A percentile compares a stretch with the other conserved stretches of the same genome.
Conservation (phyloP, 2,329 filamentous ascomycete species). For the Aspergillus pseudoviridinutans region DNA sequence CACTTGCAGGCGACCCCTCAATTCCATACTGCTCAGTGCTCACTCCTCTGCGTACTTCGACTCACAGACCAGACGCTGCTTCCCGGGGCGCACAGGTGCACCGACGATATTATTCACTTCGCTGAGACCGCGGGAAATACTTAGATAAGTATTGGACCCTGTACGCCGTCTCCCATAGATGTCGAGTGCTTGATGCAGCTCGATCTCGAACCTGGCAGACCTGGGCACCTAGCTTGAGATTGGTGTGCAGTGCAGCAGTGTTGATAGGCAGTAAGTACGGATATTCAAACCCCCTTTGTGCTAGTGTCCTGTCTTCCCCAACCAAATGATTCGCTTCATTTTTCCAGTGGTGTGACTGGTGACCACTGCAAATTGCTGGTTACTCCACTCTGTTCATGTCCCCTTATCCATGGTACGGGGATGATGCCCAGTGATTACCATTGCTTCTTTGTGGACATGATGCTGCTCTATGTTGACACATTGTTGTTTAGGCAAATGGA, state of each 20-base stretch:
- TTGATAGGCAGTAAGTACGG: background rate
- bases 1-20: constrained; percentile 19
- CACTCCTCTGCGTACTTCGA: background rate
- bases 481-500: background rate
- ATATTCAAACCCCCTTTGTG: constrained; percentile 8
- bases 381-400: constrained; percentile 9
- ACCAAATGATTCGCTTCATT: background rate
- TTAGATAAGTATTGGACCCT: background rate
- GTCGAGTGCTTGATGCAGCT: background rate
- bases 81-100: background rate
- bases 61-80: background rate
- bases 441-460: background rate
- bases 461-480: background rate
- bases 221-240: background rate
- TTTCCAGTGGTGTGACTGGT: background rate
- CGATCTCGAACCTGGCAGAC: background rate
- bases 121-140: background rate
- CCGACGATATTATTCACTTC: background rate
- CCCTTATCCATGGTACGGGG: constrained; percentile 11
- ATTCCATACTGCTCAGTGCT: constrained; percentile 1
- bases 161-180: background rate
- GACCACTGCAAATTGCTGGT: background rate
- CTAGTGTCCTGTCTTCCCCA: background rate
- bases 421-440: constrained; percentile 6
- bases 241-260: background rate